A percentile compares a stretch with the other conserved stretches of the same genome.
Evolutionary conservation across 1,284 basidiomycete species (phyloP).

Genomic region (Macrocystidia cucumis): DNA sequence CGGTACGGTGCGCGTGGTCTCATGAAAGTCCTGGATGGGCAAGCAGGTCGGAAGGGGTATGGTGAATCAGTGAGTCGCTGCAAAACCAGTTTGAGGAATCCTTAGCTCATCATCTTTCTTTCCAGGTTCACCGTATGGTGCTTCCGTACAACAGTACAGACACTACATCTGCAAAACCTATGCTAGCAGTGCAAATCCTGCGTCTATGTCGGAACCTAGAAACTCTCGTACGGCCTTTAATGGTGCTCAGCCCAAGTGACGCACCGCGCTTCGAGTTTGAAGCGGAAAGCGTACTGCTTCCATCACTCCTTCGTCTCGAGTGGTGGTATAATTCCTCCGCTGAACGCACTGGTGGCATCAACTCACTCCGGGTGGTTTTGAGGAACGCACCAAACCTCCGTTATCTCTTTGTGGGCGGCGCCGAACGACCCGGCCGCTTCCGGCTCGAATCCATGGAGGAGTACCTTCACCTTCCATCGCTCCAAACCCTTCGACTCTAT

Average conservation of each 20-base stretch:
- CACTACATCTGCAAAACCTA: constrained; percentile 23
- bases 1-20: constrained; percentile 21
- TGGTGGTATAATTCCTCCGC: constrained; percentile 61
- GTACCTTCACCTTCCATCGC: constrained; percentile 29
- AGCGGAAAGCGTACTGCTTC: constrained; percentile 33
- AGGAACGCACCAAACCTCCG: constrained; percentile 42
- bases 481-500: constrained; percentile 46
- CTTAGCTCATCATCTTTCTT: constrained; percentile 8
- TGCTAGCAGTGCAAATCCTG: constrained; percentile 35
- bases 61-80: constrained; percentile 17
- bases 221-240: constrained; percentile 45
- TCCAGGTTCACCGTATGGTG: constrained; percentile 44
- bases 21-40: constrained; percentile 17
- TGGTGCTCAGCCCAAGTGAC: constrained; percentile 17
- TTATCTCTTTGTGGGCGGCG: constrained; percentile 51
- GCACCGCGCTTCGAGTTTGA: constrained; percentile 45
- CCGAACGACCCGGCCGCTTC: constrained; percentile 23
- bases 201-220: constrained; percentile 40
- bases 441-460: constrained; percentile 16
- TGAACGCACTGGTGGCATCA: constrained; percentile 57
- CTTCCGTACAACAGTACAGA: constrained; percentile 49
- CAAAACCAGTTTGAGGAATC: neutral
- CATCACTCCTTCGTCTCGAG: constrained; percentile 53
- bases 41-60: constrained; percentile 23
- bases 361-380: constrained; percentile 48